phyloP scores from a whole-genome alignment of 257 asterid genomes.

The Sherardia arvensis region DNA sequence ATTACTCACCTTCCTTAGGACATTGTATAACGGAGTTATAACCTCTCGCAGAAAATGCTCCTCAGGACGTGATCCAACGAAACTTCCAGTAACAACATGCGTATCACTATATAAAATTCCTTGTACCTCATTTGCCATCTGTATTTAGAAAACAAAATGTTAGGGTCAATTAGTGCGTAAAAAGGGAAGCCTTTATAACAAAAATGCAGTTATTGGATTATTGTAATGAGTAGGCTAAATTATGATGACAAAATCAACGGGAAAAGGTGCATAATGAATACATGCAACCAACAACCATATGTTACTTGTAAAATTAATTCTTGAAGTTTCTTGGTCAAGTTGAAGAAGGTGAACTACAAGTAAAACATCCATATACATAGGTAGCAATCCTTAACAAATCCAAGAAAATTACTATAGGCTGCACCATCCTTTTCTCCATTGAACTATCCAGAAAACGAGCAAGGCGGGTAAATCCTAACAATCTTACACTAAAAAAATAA shows the following conservation, averaged over 20 bases:
- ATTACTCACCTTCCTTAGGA: slow-evolving; percentile 57
- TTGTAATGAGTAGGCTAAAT: background rate
- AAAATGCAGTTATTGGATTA: background rate
- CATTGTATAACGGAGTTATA: slow-evolving; percentile 82
- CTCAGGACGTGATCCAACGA: slow-evolving; percentile 47
- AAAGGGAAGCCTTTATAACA: slow-evolving; percentile 3
- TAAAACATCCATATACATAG: background rate
- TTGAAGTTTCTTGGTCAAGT: background rate
- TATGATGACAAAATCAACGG: background rate
- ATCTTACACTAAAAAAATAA: background rate
- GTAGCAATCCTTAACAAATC: background rate
- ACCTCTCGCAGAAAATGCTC: slow-evolving; percentile 76
- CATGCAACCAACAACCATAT: background rate
- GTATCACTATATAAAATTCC: slow-evolving; percentile 56
- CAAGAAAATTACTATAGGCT: background rate
- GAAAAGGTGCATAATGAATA: background rate
- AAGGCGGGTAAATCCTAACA: background rate
- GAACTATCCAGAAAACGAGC: background rate
- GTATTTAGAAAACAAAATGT: slow-evolving; percentile 15
- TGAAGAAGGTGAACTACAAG: background rate
- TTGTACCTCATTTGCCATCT: slow-evolving; percentile 87
- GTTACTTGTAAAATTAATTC: background rate
- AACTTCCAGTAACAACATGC: slow-evolving; percentile 55
- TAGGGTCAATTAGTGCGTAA: background rate
- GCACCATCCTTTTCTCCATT: background rate